Conservation (phyloP, 2,329 filamentous ascomycete genomes). For the Penicillium sp. region DNA sequence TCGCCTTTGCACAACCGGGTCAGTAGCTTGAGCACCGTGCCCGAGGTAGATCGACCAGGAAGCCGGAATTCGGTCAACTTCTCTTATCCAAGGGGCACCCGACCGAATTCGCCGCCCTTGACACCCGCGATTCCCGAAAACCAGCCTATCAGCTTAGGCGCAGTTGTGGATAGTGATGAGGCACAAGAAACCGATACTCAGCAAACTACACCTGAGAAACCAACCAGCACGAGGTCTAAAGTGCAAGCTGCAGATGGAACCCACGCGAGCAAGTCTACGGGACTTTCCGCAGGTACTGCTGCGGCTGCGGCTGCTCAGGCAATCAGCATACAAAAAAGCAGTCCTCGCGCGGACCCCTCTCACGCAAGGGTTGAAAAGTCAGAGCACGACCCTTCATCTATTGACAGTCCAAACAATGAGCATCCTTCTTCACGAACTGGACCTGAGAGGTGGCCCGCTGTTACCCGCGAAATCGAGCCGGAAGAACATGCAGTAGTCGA, state of each 20-base stretch:
- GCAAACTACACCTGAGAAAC: slow-evolving; percentile 21
- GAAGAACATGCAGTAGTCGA: neutral
- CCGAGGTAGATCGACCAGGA: slow-evolving; percentile 38
- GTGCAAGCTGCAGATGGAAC: slow-evolving; percentile 21
- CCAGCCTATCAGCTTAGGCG: slow-evolving; percentile 14
- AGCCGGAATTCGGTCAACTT: slow-evolving; percentile 51
- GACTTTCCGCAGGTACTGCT: slow-evolving; percentile 28
- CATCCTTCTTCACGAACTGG: slow-evolving; percentile 13
- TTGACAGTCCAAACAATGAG: neutral
- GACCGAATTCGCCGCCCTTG: slow-evolving; percentile 41
- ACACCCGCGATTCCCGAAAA: slow-evolving; percentile 12
- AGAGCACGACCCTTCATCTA: neutral
- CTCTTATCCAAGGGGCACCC: slow-evolving; percentile 45
- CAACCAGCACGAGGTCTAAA: slow-evolving; percentile 29
- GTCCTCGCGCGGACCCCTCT: slow-evolving; percentile 3
- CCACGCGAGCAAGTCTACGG: slow-evolving; percentile 24
- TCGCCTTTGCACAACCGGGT: slow-evolving; percentile 20
- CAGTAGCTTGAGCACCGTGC: slow-evolving; percentile 27
- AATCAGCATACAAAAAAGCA: slow-evolving; percentile 18
- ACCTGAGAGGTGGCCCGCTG: slow-evolving; percentile 12
- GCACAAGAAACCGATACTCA: slow-evolving; percentile 27
- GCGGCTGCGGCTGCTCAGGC: slow-evolving; percentile 31
- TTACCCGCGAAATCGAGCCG: slow-evolving; percentile 12
- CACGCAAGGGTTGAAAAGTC: slow-evolving; percentile 7
- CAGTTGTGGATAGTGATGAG: slow-evolving; percentile 20